Evolutionary conservation across 768 basidiomycete genomes (phyloP).

Genomic region (Cytidiella melzeri): DNA sequence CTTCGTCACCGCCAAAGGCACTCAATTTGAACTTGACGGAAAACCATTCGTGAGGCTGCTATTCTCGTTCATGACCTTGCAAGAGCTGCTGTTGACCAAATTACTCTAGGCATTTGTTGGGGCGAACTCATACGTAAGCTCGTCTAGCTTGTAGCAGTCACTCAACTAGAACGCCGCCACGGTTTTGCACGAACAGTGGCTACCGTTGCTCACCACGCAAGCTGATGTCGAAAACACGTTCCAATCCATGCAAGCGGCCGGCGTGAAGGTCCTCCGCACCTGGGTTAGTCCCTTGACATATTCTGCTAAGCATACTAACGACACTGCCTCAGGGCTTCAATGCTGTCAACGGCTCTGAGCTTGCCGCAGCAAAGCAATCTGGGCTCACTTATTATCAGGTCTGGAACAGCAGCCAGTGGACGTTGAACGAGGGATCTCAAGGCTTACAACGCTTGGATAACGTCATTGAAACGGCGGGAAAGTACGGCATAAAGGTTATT

Average conservation of each 20-base stretch:
- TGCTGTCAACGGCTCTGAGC: conserved; percentile 34
- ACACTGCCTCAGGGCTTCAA: conserved; percentile 42
- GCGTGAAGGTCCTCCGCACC: conserved; percentile 48
- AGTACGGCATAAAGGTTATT: conserved; percentile 46
- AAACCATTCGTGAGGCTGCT: conserved; percentile 39
- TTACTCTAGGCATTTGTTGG: conserved; percentile 39
- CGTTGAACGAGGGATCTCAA: conserved; percentile 46
- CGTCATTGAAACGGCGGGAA: conserved; percentile 42
- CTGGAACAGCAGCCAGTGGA: conserved; percentile 46
- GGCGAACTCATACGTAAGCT: conserved; percentile 45
- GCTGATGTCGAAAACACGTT: conserved; percentile 46
- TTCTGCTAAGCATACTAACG: not conserved
- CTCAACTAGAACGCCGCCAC: not conserved
- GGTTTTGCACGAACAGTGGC: conserved; percentile 44
- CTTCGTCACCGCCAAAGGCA: conserved; percentile 22
- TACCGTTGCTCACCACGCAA: conserved; percentile 43
- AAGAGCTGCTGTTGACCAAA: conserved; percentile 1
- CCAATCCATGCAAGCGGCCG: conserved; percentile 40
- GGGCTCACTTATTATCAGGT: conserved; percentile 46
- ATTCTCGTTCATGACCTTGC: not conserved
- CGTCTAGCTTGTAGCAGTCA: no score
- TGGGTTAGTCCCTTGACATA: conserved; percentile 41
- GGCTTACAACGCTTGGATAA: conserved; percentile 49
- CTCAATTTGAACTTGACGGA: conserved; percentile 35
- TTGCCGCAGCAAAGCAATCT: conserved; percentile 35